These are phyloP conservation scores for Fragaria vesca DNA, from an alignment of 306 rosid species.

Conservation along the genomic window DNA sequence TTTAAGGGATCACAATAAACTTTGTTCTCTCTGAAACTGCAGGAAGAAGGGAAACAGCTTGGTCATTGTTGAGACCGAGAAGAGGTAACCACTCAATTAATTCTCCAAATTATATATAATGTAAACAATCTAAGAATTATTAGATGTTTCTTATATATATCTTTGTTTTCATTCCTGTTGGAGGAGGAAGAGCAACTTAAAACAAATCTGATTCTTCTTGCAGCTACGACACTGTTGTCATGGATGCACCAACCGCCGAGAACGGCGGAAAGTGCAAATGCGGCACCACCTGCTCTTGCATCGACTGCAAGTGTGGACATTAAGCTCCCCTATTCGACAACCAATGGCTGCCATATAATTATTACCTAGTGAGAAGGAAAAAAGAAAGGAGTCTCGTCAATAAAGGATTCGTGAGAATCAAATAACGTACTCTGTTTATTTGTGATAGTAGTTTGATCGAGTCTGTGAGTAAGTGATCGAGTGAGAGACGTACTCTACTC, in stretches of 20 bases:
- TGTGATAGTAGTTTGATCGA: background rate
- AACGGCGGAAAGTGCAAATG: conserved; percentile 75
- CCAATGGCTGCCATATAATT: conserved; percentile 25
- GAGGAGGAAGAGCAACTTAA: background rate
- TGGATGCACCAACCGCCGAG: conserved; percentile 65
- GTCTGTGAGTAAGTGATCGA: background rate
- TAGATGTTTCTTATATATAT: background rate
- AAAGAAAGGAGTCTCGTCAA: background rate
- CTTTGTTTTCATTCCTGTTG: background rate
- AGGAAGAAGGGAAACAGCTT: conserved; percentile 73
- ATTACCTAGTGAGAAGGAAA: background rate
- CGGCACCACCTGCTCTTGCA: conserved; percentile 56
- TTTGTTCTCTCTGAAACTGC: conserved; percentile 25
- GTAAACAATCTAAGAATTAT: background rate
- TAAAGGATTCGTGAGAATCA: background rate
- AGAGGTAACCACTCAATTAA: conserved; percentile 39
- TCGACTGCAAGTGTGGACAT: conserved; percentile 56
- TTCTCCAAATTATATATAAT: background rate
- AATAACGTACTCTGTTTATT: background rate
- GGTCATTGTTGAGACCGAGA: conserved; percentile 55
- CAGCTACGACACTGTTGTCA: conserved; percentile 55
- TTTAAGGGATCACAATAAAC: background rate
- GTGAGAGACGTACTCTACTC: background rate
- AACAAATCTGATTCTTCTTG: background rate
- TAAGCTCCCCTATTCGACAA: conserved; percentile 23